Evolutionary conservation across 2,329 filamentous ascomycete species (phyloP).

Genomic region (Xylariaceae sp.): DNA sequence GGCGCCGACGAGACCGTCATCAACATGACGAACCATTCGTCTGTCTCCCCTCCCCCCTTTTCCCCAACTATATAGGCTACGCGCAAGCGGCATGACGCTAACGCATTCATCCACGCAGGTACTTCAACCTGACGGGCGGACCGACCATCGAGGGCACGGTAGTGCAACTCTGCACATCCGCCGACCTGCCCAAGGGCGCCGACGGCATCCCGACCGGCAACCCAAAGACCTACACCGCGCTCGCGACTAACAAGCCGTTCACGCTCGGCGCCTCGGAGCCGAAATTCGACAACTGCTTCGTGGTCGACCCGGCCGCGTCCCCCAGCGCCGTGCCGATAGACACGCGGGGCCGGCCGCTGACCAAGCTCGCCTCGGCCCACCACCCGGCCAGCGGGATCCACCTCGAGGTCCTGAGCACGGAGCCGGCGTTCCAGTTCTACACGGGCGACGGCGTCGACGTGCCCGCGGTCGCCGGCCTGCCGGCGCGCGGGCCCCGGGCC

Average conservation of each 20-base stretch:
- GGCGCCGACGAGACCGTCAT: slow-evolving; percentile 87
- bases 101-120: slow-evolving; percentile 42
- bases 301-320: slow-evolving; percentile 62
- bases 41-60: slow-evolving; percentile 31
- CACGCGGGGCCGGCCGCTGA: slow-evolving; percentile 65
- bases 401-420: slow-evolving; percentile 86
- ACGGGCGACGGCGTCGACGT: slow-evolving; percentile 85
- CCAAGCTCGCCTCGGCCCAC: slow-evolving; percentile 69
- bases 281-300: slow-evolving; percentile 88
- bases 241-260: slow-evolving; percentile 70
- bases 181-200: slow-evolving; percentile 74
- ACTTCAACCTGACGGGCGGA: slow-evolving; percentile 65
- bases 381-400: slow-evolving; percentile 77
- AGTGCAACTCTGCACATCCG: slow-evolving; percentile 67
- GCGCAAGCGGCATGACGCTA: background rate
- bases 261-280: slow-evolving; percentile 71
- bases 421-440: slow-evolving; percentile 97
- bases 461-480: slow-evolving; percentile 63
- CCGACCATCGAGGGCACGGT: slow-evolving; percentile 57
- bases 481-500: slow-evolving; percentile 67
- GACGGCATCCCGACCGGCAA: slow-evolving; percentile 73
- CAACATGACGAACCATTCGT: slow-evolving; percentile 96
- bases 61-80: no score
- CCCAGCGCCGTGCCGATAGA: slow-evolving; percentile 64
- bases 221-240: slow-evolving; percentile 65